These are phyloP conservation scores for sweet orange (Citrus sinensis) DNA, from an alignment of 345 rosid species.

Conservation along the genomic window DVS_A1.0 CM039169.1:10417501-10418000, in stretches of 20 bases:
- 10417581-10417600: conserved; percentile 77
- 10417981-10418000: conserved; percentile 68
- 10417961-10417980: conserved; percentile 88
- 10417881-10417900: conserved; percentile 55
- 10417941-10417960: conserved; percentile 81
- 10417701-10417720: neutral
- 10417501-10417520: conserved; percentile 1
- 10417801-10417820: neutral
- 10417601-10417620: conserved; percentile 90
- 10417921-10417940: conserved; percentile 95
- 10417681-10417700: conserved; percentile 85
- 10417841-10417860: neutral
- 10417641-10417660: conserved; percentile 64
- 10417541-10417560: neutral
- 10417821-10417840: neutral
- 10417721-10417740: neutral
- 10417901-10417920: conserved; percentile 79
- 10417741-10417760: neutral
- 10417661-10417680: conserved; percentile 95
- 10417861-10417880: neutral
- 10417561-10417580: conserved; percentile 46
- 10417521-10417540: conserved; percentile 2
- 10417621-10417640: conserved; percentile 87
- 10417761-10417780: neutral
- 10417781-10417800: neutral